Evolutionary conservation across 2,329 filamentous ascomycete genomes (phyloP).

Genomic region (Sporothrix brunneoviolacea): DNA sequence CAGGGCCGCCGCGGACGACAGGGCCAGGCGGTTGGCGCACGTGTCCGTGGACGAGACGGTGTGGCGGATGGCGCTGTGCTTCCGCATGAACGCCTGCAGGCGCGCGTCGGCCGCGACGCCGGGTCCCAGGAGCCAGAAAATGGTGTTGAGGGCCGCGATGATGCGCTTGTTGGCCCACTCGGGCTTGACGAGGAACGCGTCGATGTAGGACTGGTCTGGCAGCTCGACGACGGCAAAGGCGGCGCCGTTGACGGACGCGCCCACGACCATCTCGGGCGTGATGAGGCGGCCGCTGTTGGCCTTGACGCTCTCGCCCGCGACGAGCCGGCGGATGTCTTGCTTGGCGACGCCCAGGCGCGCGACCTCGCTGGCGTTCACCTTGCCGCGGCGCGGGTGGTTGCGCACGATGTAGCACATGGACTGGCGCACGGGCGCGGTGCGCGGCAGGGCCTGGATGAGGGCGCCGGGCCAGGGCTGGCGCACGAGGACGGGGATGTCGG

Average conservation of each 20-base stretch:
- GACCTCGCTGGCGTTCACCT: constrained; percentile 65
- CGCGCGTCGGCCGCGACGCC: constrained; percentile 56
- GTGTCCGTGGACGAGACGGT: constrained; percentile 68
- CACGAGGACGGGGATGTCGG: constrained; percentile 64
- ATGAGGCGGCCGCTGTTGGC: constrained; percentile 61
- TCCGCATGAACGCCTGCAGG: constrained; percentile 63
- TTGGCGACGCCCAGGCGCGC: constrained; percentile 55
- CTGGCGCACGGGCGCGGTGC: constrained; percentile 56
- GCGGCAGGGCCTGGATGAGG: constrained; percentile 57
- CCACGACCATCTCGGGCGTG: constrained; percentile 83
- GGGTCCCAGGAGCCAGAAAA: constrained; percentile 77
- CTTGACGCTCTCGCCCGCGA: constrained; percentile 55
- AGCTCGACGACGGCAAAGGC: constrained; percentile 78
- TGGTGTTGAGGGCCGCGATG: constrained; percentile 58
- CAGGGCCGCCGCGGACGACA: constrained; percentile 60
- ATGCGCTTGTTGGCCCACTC: constrained; percentile 64
- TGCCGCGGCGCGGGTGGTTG: constrained; percentile 68
- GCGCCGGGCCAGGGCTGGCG: constrained; percentile 75
- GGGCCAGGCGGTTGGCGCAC: constrained; percentile 67
- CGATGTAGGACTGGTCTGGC: constrained; percentile 63
- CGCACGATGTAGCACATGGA: constrained; percentile 85
- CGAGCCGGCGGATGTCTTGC: constrained; percentile 52
- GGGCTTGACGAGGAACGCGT: constrained; percentile 58
- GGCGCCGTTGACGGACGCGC: constrained; percentile 55
- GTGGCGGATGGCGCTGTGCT: constrained; percentile 59